Evolutionary conservation across 441 rosid species (phyloP), one percentile per base, ranked within the genome.

Genomic region (Codiaeum variegatum): DNA sequence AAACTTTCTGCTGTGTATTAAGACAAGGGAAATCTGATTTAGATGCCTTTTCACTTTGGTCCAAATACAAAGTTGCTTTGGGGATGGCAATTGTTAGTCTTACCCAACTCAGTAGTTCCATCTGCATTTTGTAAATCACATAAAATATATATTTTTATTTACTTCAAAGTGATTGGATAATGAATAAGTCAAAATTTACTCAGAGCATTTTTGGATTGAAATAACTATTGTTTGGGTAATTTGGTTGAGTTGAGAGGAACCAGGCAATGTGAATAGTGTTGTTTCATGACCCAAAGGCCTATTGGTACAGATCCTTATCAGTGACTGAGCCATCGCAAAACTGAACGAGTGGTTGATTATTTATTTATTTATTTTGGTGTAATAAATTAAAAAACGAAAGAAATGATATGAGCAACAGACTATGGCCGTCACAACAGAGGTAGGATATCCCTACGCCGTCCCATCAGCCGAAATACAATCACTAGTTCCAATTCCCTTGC

Each of bases 351-450:
- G 2, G 28, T 21, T 7, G 19, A 40, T 56, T 40, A 40, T 56
- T 40, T 40, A 38, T 40, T 40, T 40, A 8, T 38, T 38, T 36
- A 7, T 69, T 69, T 67, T 49, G 19, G 10, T 46, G 42, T 49
- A 51, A 49, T 67, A n/a, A 9, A 23, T 31, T 51, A 36, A 38
- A 7, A 38, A 38, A 38, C 11, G 7, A 40, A 40, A 40, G 44
- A 40, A 8, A 40, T 3, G 36, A 44, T 9, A 16, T 51, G 34
- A 8, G 31, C 38, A 28, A 9, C 1, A 40, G 5, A 4, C 62
- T 26, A 72, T 29, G 63, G 71, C 76, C 80, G 62, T 68, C 80
- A 62, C 46, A 52, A 31, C 52, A 63, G 66, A 42, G 2, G 11
- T 18, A 46, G 64, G 9, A 49, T 29, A 21, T 21, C 8, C 42